Base-by-base conservation (phyloP, 2,329 filamentous ascomycete genomes). In the Talaromyces sp. region DNA sequence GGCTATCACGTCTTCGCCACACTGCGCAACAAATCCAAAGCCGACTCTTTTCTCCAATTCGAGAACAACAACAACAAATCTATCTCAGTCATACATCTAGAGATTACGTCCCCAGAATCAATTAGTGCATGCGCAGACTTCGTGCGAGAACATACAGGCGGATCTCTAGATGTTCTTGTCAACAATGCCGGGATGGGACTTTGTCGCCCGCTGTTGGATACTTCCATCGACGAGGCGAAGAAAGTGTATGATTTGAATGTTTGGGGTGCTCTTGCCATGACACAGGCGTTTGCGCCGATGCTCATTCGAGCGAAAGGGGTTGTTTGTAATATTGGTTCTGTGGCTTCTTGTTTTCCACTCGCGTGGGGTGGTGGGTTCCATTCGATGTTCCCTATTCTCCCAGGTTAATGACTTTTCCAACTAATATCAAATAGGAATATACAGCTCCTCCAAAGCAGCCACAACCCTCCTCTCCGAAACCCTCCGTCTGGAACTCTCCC, bases 1-100 rank as follows among this genome's bases (percentile, higher is more conserved):
- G 56, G 72, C 4, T 70, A 67, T n/a, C 66, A 72, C 33, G 75
- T 80, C 58, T 75, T 73, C 61, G 77, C 76, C 2, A 77, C 77
- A 1, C 70, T 73, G 4, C 74, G 76, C 13, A 66, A 73, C 45
- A 60, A 63, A 1, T 60, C 66, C 15, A 76, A 75, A 55, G 45
- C 45, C 25, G 45, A 48, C 2, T 25, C 45, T 8, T 48, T 48
- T 9, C n/a, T 48, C 2, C n/a, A 11, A 13, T 33, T n/a, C 13
- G 28, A 48, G 8, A 17, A 48, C 25, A 28, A 28, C 25, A 28
- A 28, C 25, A 28, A 3, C 25, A 28, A 28, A 28, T 28, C 25
- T 19, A 48, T 48, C 5, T 19, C 45, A 1, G n/a, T 48, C 9
- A n/a, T 48, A 19, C 25, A 48, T 48, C 2, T 48, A 6, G 45